These are phyloP conservation scores for Stephanocyclus meneghinianus DNA, from an alignment of 352 stramenopile genomes.

Conservation along the genomic window DNA sequence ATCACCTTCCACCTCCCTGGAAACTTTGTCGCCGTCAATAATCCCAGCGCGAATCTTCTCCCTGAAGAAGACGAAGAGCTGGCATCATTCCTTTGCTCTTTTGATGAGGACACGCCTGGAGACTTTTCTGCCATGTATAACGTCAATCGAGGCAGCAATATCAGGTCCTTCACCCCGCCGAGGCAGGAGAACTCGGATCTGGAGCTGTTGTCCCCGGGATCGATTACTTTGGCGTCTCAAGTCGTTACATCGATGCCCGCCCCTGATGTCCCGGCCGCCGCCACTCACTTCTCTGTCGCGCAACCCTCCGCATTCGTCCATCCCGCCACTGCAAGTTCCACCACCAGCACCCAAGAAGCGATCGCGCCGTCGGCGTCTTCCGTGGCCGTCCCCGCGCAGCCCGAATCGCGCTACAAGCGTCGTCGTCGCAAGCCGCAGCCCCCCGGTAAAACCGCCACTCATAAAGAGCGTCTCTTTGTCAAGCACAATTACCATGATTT, in stretches of 20 bases:
- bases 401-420: conserved; percentile 3
- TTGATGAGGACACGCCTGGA: not conserved
- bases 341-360: not conserved
- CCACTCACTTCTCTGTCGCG: not conserved
- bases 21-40: not conserved
- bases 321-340: not conserved
- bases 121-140: not conserved
- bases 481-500: conserved; percentile 64
- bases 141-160: not conserved
- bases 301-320: not conserved
- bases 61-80: not conserved
- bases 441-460: conserved; percentile 61
- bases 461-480: conserved; percentile 64
- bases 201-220: not conserved
- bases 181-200: not conserved
- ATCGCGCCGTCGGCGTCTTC: not conserved
- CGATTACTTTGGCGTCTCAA: not conserved
- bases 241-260: not conserved
- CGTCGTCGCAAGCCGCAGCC: conserved; percentile 62
- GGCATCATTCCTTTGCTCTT: conserved; percentile 4
- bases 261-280: not conserved
- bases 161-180: not conserved
- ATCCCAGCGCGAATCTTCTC: not conserved
- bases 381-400: not conserved
- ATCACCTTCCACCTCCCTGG: not conserved